Evolutionary conservation across 1,139 yeast genomes (phyloP), one percentile per base, ranked within the genome.

Genomic region (Magnusiomyces fungicola): DNA sequence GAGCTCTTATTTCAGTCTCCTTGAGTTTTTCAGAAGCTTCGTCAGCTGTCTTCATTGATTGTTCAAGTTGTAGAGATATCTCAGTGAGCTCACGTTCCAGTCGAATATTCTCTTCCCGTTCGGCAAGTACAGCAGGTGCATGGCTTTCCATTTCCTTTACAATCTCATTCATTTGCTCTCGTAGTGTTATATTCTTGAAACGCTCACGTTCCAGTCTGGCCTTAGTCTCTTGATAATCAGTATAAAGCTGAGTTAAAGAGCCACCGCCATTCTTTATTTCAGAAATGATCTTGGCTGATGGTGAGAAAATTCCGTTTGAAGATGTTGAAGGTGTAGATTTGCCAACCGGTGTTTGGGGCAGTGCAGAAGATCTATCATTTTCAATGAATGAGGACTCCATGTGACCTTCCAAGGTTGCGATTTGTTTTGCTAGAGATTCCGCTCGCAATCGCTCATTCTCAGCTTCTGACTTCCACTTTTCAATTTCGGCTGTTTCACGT

Each of bases 101-200:
- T 16, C 72, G 64, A 10, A 66, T 61, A 34, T 76, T 74, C 52
- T 76, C 79, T 49, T 74, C 78, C 49, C 73, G 81, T 63, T 79
- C 86, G 55, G 80, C 83, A 67, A 84, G 76, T 46, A 90, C 75
- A 1, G 83, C 72, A 0, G 97, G 97, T 50, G 88, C 83, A 58
- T 85, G 83, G 24, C 79, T 74, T 61, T 89, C 95, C 56, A 92
- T 71, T 62, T 90, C 97, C 30, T 71, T 72, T 33, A 89, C 78
- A 58, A 90, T 82, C 0, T 75, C 70, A 57, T 83, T 83, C 54
- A 90, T 71, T 65, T 88, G 92, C 34, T 71, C 66, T 52, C 90
- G 84, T 50, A 90, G 72, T 51, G 78, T 75, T 51, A 79, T 81
- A 59, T 86, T 89, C 52, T 85, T 83, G 30, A 81, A 74, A 57